A percentile compares a stretch with the other conserved stretches of the same genome.
Evolutionary conservation across 805 yeast species (phyloP).

Genomic region (Ogataea trehaloabstinens): DNA sequence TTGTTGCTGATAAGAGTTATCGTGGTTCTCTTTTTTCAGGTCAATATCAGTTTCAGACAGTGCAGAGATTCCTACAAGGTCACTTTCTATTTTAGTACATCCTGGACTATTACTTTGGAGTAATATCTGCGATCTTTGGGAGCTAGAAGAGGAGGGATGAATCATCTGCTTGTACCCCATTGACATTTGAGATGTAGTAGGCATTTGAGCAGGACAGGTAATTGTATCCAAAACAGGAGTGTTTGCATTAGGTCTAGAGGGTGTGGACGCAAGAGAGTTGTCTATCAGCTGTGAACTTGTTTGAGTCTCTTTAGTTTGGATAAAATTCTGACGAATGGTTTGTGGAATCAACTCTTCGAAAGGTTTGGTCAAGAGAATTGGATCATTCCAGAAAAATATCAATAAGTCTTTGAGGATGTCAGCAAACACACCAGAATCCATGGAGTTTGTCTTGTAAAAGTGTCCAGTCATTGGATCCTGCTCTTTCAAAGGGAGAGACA

Average conservation of each 20-base stretch:
- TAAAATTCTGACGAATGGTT: too few species aligned
- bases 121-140: too few species aligned
- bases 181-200: too few species aligned
- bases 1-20: too few species aligned
- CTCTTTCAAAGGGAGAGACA: not conserved
- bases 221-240: too few species aligned
- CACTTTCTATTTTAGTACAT: not conserved
- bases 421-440: not conserved
- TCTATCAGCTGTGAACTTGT: too few species aligned
- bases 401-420: conserved; percentile 2
- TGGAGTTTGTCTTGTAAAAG: not conserved
- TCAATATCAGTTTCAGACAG: not conserved
- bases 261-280: too few species aligned
- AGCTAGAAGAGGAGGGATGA: too few species aligned
- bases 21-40: too few species aligned
- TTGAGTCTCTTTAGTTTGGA: too few species aligned
- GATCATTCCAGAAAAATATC: conserved; percentile 2
- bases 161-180: too few species aligned
- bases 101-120: not conserved
- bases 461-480: conserved; percentile 2
- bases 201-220: too few species aligned
- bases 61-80: not conserved
- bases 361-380: not conserved
- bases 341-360: not conserved
- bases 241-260: not conserved